Base-by-base conservation (phyloP, 2,329 filamentous ascomycete genomes). In the Pseudogymnoascus verrucosus region DNA sequence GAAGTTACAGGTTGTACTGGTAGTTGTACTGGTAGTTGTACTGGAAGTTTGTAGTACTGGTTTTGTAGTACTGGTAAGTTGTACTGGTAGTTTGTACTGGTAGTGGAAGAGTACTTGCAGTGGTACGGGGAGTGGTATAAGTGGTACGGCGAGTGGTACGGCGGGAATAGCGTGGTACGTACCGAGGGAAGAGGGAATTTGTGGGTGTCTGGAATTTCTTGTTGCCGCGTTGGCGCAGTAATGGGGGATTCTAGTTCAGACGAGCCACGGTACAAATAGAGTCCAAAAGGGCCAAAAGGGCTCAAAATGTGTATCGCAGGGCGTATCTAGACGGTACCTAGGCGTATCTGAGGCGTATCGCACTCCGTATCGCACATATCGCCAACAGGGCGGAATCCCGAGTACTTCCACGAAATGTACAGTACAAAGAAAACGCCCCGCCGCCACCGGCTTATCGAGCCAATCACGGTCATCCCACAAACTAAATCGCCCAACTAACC, bases 401-500 rank as follows among this genome's bases (percentile, higher is more conserved):
- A 31, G n/a, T 54, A 54, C 47, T 54, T 54, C 47, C 26, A 6
- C 8, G 1, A 31, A 31, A 54, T 31, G 47, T 54, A 54, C 47
- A 16, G 26, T 54, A 54, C 47, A 54, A 54, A 16, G 47, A 54
- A 54, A 54, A 54, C 47, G 47, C 47, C 47, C 47, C 47, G 47
- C 47, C 47, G 47, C 47, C 47, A 54, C 47, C 8, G 14, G 5
- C 47, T 54, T 54, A 54, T 54, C 47, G 47, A 54, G 0, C 47
- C 47, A 54, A 54, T 54, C 47, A 54, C 26, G 26, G 47, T 11
- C 26, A 19, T 5, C 47, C 47, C 47, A 54, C 47, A 54, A 54
- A 54, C 47, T 54, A 54, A 54, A 54, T 54, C 47, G 47, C 47
- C 47, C 47, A 54, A 54, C 47, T 54, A 54, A 54, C 47, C 47